A percentile compares a stretch with the other conserved stretches of the same genome.
phyloP scores from a whole-genome alignment of 768 basidiomycete genomes.

The Russula sp. region DNA sequence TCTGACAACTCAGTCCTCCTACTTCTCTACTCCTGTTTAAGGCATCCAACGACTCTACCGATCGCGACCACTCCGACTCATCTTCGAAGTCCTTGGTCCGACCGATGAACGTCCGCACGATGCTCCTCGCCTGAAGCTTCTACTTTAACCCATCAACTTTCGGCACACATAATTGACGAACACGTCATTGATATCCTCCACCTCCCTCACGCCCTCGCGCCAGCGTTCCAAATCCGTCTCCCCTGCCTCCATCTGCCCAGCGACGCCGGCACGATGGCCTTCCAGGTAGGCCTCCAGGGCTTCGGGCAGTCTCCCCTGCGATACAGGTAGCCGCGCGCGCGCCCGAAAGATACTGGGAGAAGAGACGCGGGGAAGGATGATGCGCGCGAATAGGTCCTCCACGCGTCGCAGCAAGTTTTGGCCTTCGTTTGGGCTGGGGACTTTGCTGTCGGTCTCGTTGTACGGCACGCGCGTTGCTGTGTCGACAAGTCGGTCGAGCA shows the following conservation, averaged over 20 bases:
- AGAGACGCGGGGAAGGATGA: conserved; percentile 77
- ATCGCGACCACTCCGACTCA: conserved; percentile 74
- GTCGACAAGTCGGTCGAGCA: conserved; percentile 84
- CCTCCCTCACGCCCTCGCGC: conserved; percentile 72
- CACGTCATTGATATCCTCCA: conserved; percentile 81
- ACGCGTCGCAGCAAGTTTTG: conserved; percentile 67
- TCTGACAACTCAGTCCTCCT: no score
- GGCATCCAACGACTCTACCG: conserved; percentile 62
- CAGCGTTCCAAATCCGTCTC: conserved; percentile 68
- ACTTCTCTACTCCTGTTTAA: conserved; percentile 42
- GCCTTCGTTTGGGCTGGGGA: conserved; percentile 57
- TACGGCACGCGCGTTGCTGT: conserved; percentile 65
- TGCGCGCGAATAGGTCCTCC: conserved; percentile 66
- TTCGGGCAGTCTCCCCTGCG: conserved; percentile 69
- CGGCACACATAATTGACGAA: conserved; percentile 81
- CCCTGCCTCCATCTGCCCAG: conserved; percentile 57
- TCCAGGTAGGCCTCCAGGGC: conserved; percentile 82
- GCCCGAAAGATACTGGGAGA: conserved; percentile 76
- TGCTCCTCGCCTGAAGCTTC: conserved; percentile 81
- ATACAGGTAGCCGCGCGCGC: conserved; percentile 76
- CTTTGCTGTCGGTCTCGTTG: conserved; percentile 39
- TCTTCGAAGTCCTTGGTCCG: conserved; percentile 84
- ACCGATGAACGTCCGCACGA: conserved; percentile 87
- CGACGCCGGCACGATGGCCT: conserved; percentile 72
- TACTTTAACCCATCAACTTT: conserved; percentile 61